Evolutionary conservation across 768 basidiomycete genomes (phyloP).

Genomic region (Daedaleopsis sinensis): DNA sequence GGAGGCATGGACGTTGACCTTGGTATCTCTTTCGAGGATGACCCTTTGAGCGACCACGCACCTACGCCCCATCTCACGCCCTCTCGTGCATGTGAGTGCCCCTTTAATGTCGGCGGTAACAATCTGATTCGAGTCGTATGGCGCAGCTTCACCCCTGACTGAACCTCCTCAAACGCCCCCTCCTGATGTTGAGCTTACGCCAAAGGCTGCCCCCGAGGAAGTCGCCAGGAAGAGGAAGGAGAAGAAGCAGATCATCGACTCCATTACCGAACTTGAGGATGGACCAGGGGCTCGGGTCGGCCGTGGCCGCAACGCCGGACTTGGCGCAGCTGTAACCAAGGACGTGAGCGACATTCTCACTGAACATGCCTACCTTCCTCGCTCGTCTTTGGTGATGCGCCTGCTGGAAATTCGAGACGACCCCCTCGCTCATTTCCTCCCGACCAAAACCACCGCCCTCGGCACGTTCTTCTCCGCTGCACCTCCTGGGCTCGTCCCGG

Average conservation of each 20-base stretch:
- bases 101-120: neutral
- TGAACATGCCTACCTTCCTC: conserved; percentile 83
- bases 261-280: conserved; percentile 81
- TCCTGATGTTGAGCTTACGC: conserved; percentile 53
- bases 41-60: conserved; percentile 40
- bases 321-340: conserved; percentile 55
- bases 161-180: conserved; percentile 81
- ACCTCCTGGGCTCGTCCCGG: conserved; percentile 81
- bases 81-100: conserved; percentile 69
- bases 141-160: conserved; percentile 72
- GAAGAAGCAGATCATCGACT: conserved; percentile 89
- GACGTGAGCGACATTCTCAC: conserved; percentile 74
- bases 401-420: conserved; percentile 85
- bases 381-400: conserved; percentile 82
- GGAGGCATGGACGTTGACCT: conserved; percentile 64
- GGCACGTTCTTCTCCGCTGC: conserved; percentile 82
- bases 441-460: conserved; percentile 72
- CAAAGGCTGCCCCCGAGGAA: conserved; percentile 49
- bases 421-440: conserved; percentile 83
- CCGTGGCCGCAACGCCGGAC: conserved; percentile 54
- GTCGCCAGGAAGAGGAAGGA: conserved; percentile 54
- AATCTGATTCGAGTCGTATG: neutral
- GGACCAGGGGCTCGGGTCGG: conserved; percentile 57
- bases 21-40: conserved; percentile 70
- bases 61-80: conserved; percentile 50